Evolutionary conservation across 2,329 filamentous ascomycete species (phyloP), one percentile per base, ranked within the genome.

Genomic region (Botrytis cinerea): DNA sequence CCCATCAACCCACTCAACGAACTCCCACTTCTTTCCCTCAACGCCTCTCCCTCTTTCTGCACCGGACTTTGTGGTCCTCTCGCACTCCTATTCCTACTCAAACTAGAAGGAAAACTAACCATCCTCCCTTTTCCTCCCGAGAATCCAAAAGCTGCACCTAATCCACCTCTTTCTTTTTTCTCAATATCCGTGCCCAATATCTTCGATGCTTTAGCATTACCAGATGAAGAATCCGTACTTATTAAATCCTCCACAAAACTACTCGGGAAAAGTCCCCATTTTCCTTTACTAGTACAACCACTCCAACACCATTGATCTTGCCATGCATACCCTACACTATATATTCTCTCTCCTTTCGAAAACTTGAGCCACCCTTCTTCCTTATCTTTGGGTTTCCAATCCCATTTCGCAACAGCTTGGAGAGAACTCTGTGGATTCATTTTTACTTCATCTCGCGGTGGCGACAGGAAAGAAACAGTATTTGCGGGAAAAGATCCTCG

Each of bases 281-380:
- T 79, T 2, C 80, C 79, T 63, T 80, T 80, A 2, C 70, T 73
- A 4, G 74, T 78, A 57, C 78, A 75, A 16, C 80, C 80, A 7
- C 77, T 78, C 77, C 77, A 81, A 66, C 79, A 81, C 80, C 80
- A 81, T 43, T 80, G 78, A 66, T 81, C 79, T 61, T 73, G 71
- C 57, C 73, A 80, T 32, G 74, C 73, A 66, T 77, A 81, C 0
- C 78, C 78, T n/a, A 81, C 76, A 43, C 73, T 75, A 5, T 61
- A 74, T 7, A 81, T 79, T 28, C 66, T 77, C n/a, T 81, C 80
- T 10, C 79, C 79, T 60, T 78, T 80, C n/a, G 66, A 76, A 38
- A 81, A 80, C 25, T 75, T 76, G 7, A 81, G 60, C 80, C 80
- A 81, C 1, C 76, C 75, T 18, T 76, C 78, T 40, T 79, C 78